These are phyloP conservation scores for Metrosideros polymorpha DNA, from an alignment of 441 rosid species.

Conservation along the genomic window DNA sequence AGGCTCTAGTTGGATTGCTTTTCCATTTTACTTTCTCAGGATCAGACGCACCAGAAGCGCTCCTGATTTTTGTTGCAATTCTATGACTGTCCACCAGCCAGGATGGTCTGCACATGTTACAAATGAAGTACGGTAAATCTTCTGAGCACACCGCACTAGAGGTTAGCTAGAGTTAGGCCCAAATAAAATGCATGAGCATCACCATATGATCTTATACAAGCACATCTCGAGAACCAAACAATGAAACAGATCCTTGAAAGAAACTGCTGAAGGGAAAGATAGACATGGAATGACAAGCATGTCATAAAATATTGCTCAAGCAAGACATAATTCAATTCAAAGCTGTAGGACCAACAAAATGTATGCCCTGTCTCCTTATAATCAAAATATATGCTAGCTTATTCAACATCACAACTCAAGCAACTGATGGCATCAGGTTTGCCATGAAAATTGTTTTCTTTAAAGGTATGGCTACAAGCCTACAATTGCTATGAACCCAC, in stretches of 20 bases:
- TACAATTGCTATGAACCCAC: not conserved
- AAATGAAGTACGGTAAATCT: not conserved
- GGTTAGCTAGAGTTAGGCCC: not conserved
- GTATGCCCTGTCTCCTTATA: not conserved
- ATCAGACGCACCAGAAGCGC: constrained; percentile 45
- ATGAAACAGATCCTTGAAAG: not conserved
- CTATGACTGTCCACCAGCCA: constrained; percentile 87
- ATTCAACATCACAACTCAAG: not conserved
- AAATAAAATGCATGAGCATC: not conserved
- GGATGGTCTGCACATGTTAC: constrained; percentile 34
- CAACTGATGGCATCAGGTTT: not conserved
- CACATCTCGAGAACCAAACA: not conserved
- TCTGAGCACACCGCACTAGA: not conserved
- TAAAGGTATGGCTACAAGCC: not conserved
- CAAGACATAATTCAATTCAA: not conserved
- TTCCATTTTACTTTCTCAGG: constrained; percentile 47
- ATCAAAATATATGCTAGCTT: not conserved
- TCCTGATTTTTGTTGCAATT: constrained; percentile 75
- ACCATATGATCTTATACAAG: not conserved
- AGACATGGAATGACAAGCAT: not conserved
- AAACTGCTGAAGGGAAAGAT: not conserved
- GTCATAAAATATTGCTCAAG: not conserved
- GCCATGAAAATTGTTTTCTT: not conserved
- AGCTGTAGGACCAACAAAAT: not conserved
- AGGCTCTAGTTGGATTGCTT: constrained; percentile 74